These are phyloP conservation scores for Coccomyxa sp. DNA, from an alignment of 139 green algal species.

Conservation along the genomic window DNA sequence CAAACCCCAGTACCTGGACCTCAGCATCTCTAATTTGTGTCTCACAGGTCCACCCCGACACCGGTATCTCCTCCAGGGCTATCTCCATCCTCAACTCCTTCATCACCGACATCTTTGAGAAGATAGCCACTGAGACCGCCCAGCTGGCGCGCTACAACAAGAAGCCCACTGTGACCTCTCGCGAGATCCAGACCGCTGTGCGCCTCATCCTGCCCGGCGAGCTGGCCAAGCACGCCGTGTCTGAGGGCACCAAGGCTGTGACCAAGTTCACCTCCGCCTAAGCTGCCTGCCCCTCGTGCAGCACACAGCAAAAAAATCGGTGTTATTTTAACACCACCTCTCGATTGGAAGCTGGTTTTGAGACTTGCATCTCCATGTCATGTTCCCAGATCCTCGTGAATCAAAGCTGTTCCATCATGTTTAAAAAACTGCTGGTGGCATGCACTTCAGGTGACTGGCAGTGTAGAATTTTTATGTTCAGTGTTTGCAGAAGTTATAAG, in stretches of 20 bases:
- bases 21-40: too few relatives aligned
- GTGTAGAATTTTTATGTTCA: too few relatives aligned
- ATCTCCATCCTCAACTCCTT: constrained; percentile 99
- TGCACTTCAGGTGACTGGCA: too few relatives aligned
- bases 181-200: constrained; percentile 86
- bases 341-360: neutral
- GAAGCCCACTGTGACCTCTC: constrained; percentile 78
- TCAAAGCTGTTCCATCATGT: too few relatives aligned
- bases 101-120: constrained; percentile 80
- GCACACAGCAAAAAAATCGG: constrained; percentile 11
- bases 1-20: too few relatives aligned
- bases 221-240: constrained; percentile 86
- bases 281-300: neutral
- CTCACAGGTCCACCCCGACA: constrained; percentile 88
- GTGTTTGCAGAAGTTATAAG: too few relatives aligned
- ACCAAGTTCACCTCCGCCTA: constrained; percentile 86
- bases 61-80: constrained; percentile 93
- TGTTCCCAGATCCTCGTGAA: too few relatives aligned
- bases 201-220: constrained; percentile 70
- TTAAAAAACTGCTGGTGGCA: too few relatives aligned
- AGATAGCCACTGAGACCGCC: constrained; percentile 75
- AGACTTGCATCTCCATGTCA: too few relatives aligned
- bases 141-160: constrained; percentile 58
- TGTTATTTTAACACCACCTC: constrained; percentile 26
- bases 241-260: constrained; percentile 85